Evolutionary conservation across 1,139 yeast genomes (phyloP).

Genomic region (Hanseniaspora gamundiae): DNA sequence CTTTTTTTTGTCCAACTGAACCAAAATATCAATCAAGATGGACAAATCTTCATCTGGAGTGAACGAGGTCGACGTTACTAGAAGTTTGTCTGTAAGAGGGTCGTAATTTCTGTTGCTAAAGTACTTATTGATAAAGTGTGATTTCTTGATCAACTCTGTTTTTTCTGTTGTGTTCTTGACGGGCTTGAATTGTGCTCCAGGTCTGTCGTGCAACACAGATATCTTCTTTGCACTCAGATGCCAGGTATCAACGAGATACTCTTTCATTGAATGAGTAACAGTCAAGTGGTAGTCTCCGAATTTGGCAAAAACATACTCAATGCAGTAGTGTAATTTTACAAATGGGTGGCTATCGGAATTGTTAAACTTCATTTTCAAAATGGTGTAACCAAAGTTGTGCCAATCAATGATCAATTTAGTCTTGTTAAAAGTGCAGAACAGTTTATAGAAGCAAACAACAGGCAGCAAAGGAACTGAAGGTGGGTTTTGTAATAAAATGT

Average conservation of each 20-base stretch:
- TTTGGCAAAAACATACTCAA: slow-evolving; percentile 48
- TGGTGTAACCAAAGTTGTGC: slow-evolving; percentile 90
- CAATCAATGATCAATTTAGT: slow-evolving; percentile 73
- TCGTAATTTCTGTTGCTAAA: slow-evolving; percentile 31
- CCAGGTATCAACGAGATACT: slow-evolving; percentile 44
- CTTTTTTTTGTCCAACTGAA: slow-evolving; percentile 18
- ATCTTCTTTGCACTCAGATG: slow-evolving; percentile 28
- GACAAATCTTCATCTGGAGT: slow-evolving; percentile 90
- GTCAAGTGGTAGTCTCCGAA: slow-evolving; percentile 62
- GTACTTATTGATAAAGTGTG: slow-evolving; percentile 25
- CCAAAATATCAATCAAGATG: slow-evolving; percentile 54
- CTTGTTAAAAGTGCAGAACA: slow-evolving; percentile 34
- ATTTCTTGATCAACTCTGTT: slow-evolving; percentile 14
- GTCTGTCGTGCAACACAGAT: slow-evolving; percentile 57
- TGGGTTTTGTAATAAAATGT: slow-evolving; percentile 79
- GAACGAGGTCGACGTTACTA: slow-evolving; percentile 83
- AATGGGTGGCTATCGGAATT: slow-evolving; percentile 40
- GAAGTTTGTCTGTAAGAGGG: slow-evolving; percentile 37
- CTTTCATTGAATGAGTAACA: slow-evolving; percentile 68
- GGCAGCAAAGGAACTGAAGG: slow-evolving; percentile 80
- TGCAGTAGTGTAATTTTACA: slow-evolving; percentile 44
- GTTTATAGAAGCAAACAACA: slow-evolving; percentile 44
- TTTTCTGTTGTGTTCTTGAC: slow-evolving; percentile 22
- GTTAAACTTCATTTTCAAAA: slow-evolving; percentile 53
- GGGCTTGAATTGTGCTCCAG: slow-evolving; percentile 58